A percentile compares a stretch with the other conserved stretches of the same genome.
phyloP scores from a whole-genome alignment of 768 basidiomycete genomes.

The Pleurotus salmoneostramineus region DNA sequence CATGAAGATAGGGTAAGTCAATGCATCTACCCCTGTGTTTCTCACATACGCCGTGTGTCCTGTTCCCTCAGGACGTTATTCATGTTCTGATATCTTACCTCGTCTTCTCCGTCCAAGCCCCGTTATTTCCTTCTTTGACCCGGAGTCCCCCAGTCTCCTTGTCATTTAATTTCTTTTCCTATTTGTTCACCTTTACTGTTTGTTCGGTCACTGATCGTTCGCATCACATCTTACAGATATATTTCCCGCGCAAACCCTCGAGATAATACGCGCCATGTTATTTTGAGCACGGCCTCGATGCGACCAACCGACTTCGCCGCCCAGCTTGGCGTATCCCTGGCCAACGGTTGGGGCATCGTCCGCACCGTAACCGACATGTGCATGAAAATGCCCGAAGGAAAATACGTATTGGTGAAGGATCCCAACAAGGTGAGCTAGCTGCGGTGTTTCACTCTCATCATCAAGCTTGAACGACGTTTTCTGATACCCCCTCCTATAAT shows the following conservation, averaged over 20 bases:
- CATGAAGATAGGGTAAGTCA: constrained; percentile 92
- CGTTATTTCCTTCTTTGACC: background rate
- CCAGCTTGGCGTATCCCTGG: constrained; percentile 91
- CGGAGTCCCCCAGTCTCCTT: constrained; percentile 4
- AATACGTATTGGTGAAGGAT: constrained; percentile 96
- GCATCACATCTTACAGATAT: constrained; percentile 53
- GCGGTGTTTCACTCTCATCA: constrained; percentile 11
- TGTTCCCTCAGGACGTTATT: no score
- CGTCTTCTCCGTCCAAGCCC: no score
- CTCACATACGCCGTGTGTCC: background rate
- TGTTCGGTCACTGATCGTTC: constrained; percentile 14
- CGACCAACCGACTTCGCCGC: constrained; percentile 91
- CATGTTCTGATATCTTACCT: constrained; percentile 9
- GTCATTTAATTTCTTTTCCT: constrained; percentile 10
- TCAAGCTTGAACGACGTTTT: constrained; percentile 12
- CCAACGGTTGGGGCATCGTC: constrained; percentile 99
- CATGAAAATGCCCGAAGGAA: constrained; percentile 97
- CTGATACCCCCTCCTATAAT: constrained; percentile 14
- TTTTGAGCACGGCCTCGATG: constrained; percentile 91
- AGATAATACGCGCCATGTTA: constrained; percentile 94
- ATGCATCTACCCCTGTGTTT: constrained; percentile 1
- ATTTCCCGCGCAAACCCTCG: constrained; percentile 92
- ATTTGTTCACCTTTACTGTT: constrained; percentile 9
- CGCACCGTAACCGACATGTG: constrained; percentile 91
- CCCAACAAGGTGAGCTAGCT: constrained; percentile 80